Percentiles rank a stretch among this genome's conserved stretches.
Conservation (phyloP, 441 rosid genomes). For the California macrophylla region DNA sequence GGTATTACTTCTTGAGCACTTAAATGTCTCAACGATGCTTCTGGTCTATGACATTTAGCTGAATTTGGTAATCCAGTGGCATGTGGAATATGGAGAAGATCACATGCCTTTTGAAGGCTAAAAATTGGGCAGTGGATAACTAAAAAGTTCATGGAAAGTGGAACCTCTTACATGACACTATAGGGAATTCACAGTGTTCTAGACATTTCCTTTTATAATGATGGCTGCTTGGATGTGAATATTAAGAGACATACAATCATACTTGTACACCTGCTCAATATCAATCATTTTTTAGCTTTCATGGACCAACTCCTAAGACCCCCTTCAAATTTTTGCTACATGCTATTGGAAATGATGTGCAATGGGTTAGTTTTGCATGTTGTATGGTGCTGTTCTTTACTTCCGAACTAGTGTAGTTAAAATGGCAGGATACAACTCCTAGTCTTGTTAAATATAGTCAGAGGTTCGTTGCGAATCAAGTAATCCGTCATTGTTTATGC, state of each 20-base stretch:
- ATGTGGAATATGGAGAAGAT: neutral
- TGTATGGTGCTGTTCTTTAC: too few species aligned
- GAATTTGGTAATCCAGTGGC: neutral
- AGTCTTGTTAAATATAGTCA: too few species aligned
- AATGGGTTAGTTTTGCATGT: too few species aligned
- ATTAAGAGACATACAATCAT: neutral
- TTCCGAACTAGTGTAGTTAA: too few species aligned
- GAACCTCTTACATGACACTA: neutral
- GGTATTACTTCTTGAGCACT: neutral
- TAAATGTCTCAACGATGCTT: neutral
- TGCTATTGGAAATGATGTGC: too few species aligned
- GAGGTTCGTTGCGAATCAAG: too few species aligned
- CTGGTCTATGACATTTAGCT: neutral
- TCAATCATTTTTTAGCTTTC: too few species aligned
- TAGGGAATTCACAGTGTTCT: neutral
- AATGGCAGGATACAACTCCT: too few species aligned
- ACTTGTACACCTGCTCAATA: neutral
- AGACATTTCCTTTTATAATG: neutral
- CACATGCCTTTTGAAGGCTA: neutral
- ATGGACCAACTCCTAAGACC: too few species aligned
- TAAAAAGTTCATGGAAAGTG: neutral
- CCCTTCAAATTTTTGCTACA: too few species aligned
- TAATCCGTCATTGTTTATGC: too few species aligned
- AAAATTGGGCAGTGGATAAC: neutral
- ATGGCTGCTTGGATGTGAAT: neutral